These are phyloP conservation scores for Acanthochlamys bracteata DNA, from an alignment of 106 monocot species.

Conservation along the genomic window DNA sequence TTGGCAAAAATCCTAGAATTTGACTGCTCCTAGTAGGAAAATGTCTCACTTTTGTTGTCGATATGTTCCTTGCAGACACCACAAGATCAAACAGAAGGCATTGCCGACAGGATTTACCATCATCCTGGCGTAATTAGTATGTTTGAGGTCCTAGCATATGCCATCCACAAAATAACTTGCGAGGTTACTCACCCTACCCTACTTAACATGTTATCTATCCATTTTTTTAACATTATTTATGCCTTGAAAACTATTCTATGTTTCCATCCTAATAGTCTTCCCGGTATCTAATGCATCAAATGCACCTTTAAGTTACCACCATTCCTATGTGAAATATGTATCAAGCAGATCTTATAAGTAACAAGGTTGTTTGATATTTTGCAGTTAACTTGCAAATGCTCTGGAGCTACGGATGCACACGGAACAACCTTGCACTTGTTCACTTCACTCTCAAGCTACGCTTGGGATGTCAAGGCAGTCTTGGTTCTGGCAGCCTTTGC, in stretches of 20 bases:
- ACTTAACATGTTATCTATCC: neutral
- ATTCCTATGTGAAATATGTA: neutral
- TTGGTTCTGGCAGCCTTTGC: conserved; percentile 61
- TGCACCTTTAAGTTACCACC: neutral
- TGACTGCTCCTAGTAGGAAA: neutral
- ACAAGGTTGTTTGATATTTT: neutral
- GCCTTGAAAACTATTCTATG: neutral
- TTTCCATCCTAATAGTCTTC: too few species aligned
- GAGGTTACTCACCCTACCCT: conserved; percentile 30
- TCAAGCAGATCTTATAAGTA: neutral
- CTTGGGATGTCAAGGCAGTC: conserved; percentile 65
- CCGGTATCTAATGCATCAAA: too few species aligned
- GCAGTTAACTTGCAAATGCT: conserved; percentile 52
- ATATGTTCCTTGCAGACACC: conserved; percentile 16
- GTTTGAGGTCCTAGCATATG: conserved; percentile 49
- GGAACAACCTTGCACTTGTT: conserved; percentile 37
- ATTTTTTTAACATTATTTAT: neutral
- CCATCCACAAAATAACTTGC: conserved; percentile 57
- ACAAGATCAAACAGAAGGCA: conserved; percentile 14
- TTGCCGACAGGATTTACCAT: conserved; percentile 24
- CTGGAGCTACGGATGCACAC: conserved; percentile 44
- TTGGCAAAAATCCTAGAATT: too few species aligned
- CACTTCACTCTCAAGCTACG: conserved; percentile 32
- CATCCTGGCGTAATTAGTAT: conserved; percentile 13
- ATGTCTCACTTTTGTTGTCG: neutral